Evolutionary conservation across 2,329 filamentous ascomycete genomes (phyloP).

Genomic region (Ophiostoma ulmi): DNA sequence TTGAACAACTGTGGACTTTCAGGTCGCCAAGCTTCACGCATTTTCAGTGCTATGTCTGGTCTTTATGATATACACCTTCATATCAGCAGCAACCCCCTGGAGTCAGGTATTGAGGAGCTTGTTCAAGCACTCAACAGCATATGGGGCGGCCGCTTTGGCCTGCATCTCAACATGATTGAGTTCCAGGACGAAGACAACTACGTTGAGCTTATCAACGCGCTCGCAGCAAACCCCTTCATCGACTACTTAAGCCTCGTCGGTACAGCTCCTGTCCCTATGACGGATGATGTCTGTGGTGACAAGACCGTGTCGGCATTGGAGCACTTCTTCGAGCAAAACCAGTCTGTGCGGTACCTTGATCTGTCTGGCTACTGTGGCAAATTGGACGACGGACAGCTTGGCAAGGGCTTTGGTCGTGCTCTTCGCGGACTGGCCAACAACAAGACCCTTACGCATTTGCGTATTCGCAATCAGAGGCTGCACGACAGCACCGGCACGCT

Average conservation of each 20-base stretch:
- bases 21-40: constrained; percentile 45
- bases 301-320: constrained; percentile 47
- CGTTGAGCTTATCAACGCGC: constrained; percentile 45
- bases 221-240: constrained; percentile 48
- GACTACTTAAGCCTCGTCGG: constrained; percentile 51
- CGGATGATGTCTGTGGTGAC: constrained; percentile 36
- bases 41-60: constrained; percentile 47
- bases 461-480: constrained; percentile 53
- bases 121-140: constrained; percentile 45
- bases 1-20: constrained; percentile 51
- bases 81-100: constrained; percentile 50
- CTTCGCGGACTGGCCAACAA: constrained; percentile 35
- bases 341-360: constrained; percentile 49
- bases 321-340: constrained; percentile 48
- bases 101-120: constrained; percentile 48
- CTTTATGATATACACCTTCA: constrained; percentile 45
- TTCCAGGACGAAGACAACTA: constrained; percentile 50
- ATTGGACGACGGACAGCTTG: constrained; percentile 53
- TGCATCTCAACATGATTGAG: constrained; percentile 55
- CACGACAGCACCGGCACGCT: constrained; percentile 49
- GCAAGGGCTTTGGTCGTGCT: constrained; percentile 48
- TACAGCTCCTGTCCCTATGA: constrained; percentile 43
- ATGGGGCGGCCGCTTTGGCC: constrained; percentile 43
- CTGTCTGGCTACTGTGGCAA: constrained; percentile 54
- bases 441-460: constrained; percentile 41